Conservation (phyloP, 495 filamentous ascomycete species). For the Tetracladium marchalianum region DNA sequence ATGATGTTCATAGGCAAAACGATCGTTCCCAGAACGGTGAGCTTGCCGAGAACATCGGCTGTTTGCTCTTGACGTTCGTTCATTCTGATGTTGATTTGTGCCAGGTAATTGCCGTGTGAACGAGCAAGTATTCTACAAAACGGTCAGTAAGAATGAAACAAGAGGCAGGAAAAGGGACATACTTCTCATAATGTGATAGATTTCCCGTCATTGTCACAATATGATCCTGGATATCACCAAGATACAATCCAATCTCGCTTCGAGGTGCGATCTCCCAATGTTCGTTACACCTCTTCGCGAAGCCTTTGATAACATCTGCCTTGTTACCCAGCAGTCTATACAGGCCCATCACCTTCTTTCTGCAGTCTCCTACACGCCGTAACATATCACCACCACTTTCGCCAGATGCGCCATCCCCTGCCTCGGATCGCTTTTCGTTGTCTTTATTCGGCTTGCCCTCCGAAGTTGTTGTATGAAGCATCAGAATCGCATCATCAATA, state of each 20-base stretch:
- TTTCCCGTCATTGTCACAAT: slow-evolving; percentile 98
- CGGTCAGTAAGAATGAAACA: neutral
- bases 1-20: slow-evolving; percentile 98
- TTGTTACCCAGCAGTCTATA: slow-evolving; percentile 93
- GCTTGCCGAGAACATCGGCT: slow-evolving; percentile 83
- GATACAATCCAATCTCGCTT: slow-evolving; percentile 88
- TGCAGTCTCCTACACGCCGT: slow-evolving; percentile 78
- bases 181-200: slow-evolving; percentile 93
- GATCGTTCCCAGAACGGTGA: slow-evolving; percentile 93
- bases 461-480: slow-evolving; percentile 52
- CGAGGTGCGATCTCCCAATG: slow-evolving; percentile 94
- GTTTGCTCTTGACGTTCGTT: slow-evolving; percentile 97
- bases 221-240: slow-evolving; percentile 97
- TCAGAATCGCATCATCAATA: slow-evolving; percentile 74
- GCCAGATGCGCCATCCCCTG: slow-evolving; percentile 31
- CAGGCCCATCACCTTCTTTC: slow-evolving; percentile 93
- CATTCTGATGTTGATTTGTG: slow-evolving; percentile 86
- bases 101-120: slow-evolving; percentile 92
- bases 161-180: slow-evolving; percentile 23
- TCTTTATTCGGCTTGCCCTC: slow-evolving; percentile 25
- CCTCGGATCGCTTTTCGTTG: slow-evolving; percentile 34
- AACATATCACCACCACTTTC: slow-evolving; percentile 74
- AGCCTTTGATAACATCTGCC: slow-evolving; percentile 97
- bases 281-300: slow-evolving; percentile 98
- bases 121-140: slow-evolving; percentile 68